Evolutionary conservation across 441 rosid genomes (phyloP).

Genomic region (Metrosideros polymorpha): DNA sequence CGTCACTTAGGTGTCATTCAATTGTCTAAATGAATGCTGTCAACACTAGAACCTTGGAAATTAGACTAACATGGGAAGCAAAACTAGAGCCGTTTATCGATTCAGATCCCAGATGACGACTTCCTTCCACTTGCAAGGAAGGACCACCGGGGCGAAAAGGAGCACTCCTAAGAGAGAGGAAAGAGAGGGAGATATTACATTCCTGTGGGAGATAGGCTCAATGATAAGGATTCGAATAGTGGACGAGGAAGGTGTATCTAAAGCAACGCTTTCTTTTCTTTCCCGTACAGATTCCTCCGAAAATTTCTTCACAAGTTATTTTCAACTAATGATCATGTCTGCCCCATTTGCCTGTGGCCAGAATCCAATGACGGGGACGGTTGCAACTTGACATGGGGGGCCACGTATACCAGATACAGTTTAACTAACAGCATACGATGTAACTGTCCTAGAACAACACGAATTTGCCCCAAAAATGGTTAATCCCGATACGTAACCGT

Average conservation of each 20-base stretch:
- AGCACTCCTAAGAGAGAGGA: not conserved
- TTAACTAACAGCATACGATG: not conserved
- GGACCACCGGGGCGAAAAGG: constrained; percentile 29
- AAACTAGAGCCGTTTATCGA: not conserved
- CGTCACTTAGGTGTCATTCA: not conserved
- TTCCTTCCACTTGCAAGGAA: constrained; percentile 25
- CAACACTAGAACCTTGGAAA: not conserved
- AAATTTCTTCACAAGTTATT: constrained; percentile 20
- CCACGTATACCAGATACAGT: not conserved
- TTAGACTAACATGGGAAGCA: not conserved
- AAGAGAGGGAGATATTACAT: constrained; percentile 7
- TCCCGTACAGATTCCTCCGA: constrained; percentile 29
- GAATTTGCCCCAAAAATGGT: not conserved
- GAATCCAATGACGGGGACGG: constrained; percentile 19
- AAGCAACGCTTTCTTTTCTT: constrained; percentile 17
- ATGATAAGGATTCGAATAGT: constrained; percentile 30
- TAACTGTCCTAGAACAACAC: not conserved
- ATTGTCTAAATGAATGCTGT: not conserved
- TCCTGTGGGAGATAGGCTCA: constrained; percentile 14
- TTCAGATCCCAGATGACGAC: not conserved
- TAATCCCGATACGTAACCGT: not conserved
- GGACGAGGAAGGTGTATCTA: constrained; percentile 4
- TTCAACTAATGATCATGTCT: constrained; percentile 50
- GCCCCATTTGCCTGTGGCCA: constrained; percentile 24
- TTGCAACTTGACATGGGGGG: constrained; percentile 22